Conservation (phyloP, 768 basidiomycete genomes). For the Lenzites betulinus region DNA sequence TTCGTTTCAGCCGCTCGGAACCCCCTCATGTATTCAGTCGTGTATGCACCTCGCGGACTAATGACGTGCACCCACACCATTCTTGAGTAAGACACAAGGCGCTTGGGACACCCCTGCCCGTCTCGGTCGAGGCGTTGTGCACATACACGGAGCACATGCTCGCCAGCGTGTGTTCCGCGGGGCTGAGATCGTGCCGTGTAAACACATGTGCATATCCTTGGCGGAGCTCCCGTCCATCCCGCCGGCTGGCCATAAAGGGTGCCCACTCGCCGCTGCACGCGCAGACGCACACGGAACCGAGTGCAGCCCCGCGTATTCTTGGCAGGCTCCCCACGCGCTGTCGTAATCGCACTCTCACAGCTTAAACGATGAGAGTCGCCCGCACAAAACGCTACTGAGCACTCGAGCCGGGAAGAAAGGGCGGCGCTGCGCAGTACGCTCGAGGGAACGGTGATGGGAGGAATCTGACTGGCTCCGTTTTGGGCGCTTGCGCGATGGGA, state of each 20-base stretch:
- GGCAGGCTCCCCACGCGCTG: neutral
- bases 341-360: neutral
- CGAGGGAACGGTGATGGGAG: neutral
- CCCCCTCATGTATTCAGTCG: no score
- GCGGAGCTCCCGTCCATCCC: no score
- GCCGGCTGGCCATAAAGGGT: no score
- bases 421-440: neutral
- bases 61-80: no score
- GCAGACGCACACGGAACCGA: neutral
- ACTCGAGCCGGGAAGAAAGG: no score
- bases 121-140: neutral
- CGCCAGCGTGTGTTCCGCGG: neutral
- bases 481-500: neutral
- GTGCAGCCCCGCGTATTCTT: neutral
- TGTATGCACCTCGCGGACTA: no score
- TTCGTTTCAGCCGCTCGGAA: no score
- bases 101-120: neutral
- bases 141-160: neutral
- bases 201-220: no score
- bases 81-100: neutral
- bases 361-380: neutral
- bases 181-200: neutral
- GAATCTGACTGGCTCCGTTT: slow-evolving; percentile 1
- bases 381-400: neutral
- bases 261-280: neutral